A percentile compares a stretch with the other conserved stretches of the same genome.
Evolutionary conservation across 768 basidiomycete species (phyloP).

Genomic region (Kwoniella pini): DNA sequence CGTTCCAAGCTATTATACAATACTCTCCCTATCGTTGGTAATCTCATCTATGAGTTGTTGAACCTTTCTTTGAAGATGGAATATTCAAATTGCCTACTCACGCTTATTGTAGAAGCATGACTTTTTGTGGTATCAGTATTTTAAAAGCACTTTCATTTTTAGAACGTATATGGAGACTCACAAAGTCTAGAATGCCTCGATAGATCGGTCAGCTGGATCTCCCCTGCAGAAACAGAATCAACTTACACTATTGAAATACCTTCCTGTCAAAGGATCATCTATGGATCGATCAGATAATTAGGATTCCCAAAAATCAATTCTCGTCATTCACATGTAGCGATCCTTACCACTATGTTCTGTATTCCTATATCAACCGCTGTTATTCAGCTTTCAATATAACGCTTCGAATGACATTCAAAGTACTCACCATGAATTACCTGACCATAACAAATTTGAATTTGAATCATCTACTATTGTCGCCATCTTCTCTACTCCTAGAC

Average conservation of each 20-base stretch:
- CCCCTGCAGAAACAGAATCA: no score
- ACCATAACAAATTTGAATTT: constrained; percentile 24
- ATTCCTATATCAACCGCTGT: constrained; percentile 1
- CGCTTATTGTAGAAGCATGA: constrained; percentile 28
- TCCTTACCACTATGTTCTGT: constrained; percentile 25
- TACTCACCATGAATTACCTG: constrained; percentile 32
- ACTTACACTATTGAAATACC: constrained; percentile 24
- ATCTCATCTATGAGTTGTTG: neutral
- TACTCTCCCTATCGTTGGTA: constrained; percentile 34
- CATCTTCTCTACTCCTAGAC: constrained; percentile 13
- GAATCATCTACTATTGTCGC: constrained; percentile 33
- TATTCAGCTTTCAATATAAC: neutral
- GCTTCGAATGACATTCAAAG: neutral
- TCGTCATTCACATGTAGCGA: no score
- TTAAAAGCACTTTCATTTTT: neutral
- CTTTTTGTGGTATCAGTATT: constrained; percentile 14
- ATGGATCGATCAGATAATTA: neutral
- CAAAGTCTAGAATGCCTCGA: neutral
- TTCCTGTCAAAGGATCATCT: constrained; percentile 9
- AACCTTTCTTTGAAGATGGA: neutral
- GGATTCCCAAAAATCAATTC: neutral
- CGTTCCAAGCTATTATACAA: constrained; percentile 34
- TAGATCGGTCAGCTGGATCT: no score
- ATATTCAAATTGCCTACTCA: constrained; percentile 21
- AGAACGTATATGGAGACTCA: neutral